Percentiles rank a stretch among this genome's conserved stretches.
phyloP scores from a whole-genome alignment of 495 filamentous ascomycete species.

The Penicillium robsamsonii region DNA sequence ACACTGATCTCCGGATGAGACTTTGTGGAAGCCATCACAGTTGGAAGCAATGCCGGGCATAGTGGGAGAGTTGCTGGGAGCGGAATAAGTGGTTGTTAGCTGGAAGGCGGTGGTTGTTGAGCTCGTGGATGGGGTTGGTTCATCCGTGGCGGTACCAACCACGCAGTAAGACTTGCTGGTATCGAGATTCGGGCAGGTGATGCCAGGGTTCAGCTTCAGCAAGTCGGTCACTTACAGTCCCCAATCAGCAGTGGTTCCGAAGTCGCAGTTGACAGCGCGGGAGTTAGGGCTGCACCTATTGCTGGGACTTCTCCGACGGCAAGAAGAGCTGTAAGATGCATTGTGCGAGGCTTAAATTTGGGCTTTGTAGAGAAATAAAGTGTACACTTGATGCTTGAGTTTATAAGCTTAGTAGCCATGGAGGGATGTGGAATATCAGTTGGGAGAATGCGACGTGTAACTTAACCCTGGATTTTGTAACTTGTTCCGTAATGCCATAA shows the following conservation, averaged over 20 bases:
- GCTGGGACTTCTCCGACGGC: conserved; percentile 8
- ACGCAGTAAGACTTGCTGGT: conserved; percentile 28
- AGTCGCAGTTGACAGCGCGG: conserved; percentile 23
- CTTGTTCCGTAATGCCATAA: too few relatives aligned
- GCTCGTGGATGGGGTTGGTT: not conserved
- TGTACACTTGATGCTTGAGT: too few relatives aligned
- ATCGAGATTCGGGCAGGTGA: conserved; percentile 16
- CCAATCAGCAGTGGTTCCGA: conserved; percentile 17
- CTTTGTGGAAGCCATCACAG: conserved; percentile 40
- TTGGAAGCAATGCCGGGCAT: conserved; percentile 39
- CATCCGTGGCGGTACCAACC: conserved; percentile 15
- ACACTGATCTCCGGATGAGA: conserved; percentile 35
- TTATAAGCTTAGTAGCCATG: too few relatives aligned
- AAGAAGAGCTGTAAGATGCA: not conserved
- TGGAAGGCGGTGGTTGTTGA: conserved; percentile 7
- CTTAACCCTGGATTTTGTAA: too few relatives aligned
- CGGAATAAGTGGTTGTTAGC: conserved; percentile 17
- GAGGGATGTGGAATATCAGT: too few relatives aligned
- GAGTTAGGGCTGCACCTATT: conserved; percentile 12
- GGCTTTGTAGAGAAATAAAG: not conserved
- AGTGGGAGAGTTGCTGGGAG: conserved; percentile 19
- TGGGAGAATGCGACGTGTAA: too few relatives aligned
- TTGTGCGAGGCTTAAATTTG: not conserved
- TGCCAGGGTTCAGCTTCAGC: conserved; percentile 23
- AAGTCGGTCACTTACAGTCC: conserved; percentile 22